Evolutionary conservation across 768 basidiomycete genomes (phyloP), one percentile per base, ranked within the genome.

Genomic region (Boletellus sp.): DNA sequence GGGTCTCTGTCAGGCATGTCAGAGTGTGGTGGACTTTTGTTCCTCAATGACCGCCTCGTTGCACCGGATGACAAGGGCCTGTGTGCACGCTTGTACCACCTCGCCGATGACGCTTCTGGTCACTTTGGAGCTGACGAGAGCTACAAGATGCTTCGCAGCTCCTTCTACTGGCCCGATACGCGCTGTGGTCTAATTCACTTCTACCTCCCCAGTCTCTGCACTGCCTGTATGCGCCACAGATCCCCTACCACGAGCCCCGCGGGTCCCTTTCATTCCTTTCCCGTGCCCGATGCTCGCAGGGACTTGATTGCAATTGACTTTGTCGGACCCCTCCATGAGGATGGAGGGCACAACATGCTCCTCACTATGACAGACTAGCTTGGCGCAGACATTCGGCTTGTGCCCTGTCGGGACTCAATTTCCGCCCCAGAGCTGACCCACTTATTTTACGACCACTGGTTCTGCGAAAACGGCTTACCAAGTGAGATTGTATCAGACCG

Each of bases 141-240:
- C 0, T 70, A 70, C 43, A 57, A 32, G 0, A 8, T 54, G 0
- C 41, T 72, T 0, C 26, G 55, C 0, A 34, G 55, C 1, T 53
- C 58, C 1, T 72, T 60, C 50, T 72, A 58, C 23, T 57, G 52
- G 56, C 56, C 52, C 0, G 41, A 42, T 15, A 54, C 54, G 56
- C 23, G 28, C 1, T 12, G 17, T 0, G 47, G 54, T n/a, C 44
- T 56, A 2, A 5, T 42, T 3, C 10, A 44, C 5, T 20, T 39
- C 3, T 56, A 56, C 38, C 34, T 56, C 17, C 55, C 52, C 0
- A 16, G 51, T n/a, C n/a, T n/a, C 9, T 71, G 66, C 43, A 60
- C 20, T 26, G 59, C 23, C 4, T 75, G 52, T 59, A 70, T 45
- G 56, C 43, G 61, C 0, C 70, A 74, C 55, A 76, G 78, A 54